A percentile compares a stretch with the other conserved stretches of the same genome.
phyloP scores from a whole-genome alignment of 805 yeast genomes.

The Wickerhamiella cacticola region DNA sequence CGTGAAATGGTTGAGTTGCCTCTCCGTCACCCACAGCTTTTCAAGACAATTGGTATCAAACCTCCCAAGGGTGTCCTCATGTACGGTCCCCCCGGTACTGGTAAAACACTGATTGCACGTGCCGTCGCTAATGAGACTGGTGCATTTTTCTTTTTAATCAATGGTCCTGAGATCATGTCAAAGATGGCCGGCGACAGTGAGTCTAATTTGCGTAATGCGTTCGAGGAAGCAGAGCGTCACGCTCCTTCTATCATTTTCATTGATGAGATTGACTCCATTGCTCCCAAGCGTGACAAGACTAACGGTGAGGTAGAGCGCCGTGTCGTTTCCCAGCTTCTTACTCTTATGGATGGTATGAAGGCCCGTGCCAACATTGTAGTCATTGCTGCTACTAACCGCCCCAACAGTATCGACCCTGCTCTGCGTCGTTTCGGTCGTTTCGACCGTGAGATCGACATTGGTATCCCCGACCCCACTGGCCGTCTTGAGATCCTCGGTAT shows the following conservation, averaged over 20 bases:
- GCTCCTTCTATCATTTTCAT: conserved; percentile 96
- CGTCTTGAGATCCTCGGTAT: conserved; percentile 93
- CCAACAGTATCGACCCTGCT: conserved; percentile 78
- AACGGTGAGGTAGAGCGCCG: conserved; percentile 99
- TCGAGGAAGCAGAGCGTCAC: conserved; percentile 98
- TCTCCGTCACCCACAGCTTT: conserved; percentile 93
- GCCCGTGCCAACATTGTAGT: conserved; percentile 98
- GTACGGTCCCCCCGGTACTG: conserved; percentile 99
- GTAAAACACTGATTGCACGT: conserved; percentile 98
- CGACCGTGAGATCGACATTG: conserved; percentile 77
- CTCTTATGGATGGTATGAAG: conserved; percentile 99
- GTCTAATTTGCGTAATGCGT: conserved; percentile 91
- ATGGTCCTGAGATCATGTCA: conserved; percentile 99
- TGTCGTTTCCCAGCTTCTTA: conserved; percentile 93
- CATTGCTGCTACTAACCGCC: conserved; percentile 92
- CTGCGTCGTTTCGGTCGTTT: conserved; percentile 76
- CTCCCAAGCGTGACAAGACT: conserved; percentile 99
- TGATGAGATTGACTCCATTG: conserved; percentile 97
- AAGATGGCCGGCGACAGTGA: conserved; percentile 99
- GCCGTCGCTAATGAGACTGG: conserved; percentile 99
- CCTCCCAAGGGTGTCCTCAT: conserved; percentile 93
- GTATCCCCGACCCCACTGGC: conserved; percentile 96
- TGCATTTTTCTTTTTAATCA: conserved; percentile 93
- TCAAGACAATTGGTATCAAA: conserved; percentile 95
- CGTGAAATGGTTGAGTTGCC: conserved; percentile 98